Percentiles rank a stretch among this genome's conserved stretches.
These are phyloP conservation scores for Erythrobasidium hasegawianum DNA, from an alignment of 1,284 basidiomycete species.

Conservation along the genomic window DNA sequence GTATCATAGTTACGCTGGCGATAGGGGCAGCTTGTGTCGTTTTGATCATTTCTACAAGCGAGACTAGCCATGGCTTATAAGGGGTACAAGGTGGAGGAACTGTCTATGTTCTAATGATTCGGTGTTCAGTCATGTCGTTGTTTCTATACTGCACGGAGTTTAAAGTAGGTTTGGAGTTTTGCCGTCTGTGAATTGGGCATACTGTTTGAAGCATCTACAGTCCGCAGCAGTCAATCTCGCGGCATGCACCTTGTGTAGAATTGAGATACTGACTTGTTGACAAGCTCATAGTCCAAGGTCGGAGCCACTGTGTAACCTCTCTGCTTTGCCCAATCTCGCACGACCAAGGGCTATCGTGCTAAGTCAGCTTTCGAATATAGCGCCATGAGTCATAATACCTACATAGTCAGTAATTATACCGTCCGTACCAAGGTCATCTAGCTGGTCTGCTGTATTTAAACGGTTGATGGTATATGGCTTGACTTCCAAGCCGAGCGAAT, in stretches of 20 bases:
- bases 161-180: neutral
- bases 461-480: slow-evolving; percentile 69
- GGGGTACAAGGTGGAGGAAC: no score
- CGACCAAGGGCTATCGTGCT: slow-evolving; percentile 19
- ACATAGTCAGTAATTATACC: slow-evolving; percentile 65
- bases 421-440: slow-evolving; percentile 62
- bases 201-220: slow-evolving; percentile 24
- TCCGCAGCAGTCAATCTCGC: neutral
- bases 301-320: slow-evolving; percentile 28
- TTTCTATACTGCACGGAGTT: no score
- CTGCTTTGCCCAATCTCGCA: slow-evolving; percentile 24
- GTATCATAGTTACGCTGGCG: slow-evolving; percentile 13
- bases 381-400: no score
- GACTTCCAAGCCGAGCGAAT: slow-evolving; percentile 60
- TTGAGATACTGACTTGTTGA: slow-evolving; percentile 23
- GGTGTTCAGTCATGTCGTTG: no score
- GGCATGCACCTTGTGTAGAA: no score
- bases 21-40: slow-evolving; percentile 25
- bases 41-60: slow-evolving; percentile 12
- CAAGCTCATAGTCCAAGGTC: slow-evolving; percentile 10
- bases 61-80: no score
- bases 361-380: no score
- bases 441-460: slow-evolving; percentile 59
- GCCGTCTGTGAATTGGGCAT: slow-evolving; percentile 15
- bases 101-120: no score